Evolutionary conservation across 139 green algal species (phyloP), one percentile per base, ranked within the genome.

Genomic region (Marvania coccoides): DNA sequence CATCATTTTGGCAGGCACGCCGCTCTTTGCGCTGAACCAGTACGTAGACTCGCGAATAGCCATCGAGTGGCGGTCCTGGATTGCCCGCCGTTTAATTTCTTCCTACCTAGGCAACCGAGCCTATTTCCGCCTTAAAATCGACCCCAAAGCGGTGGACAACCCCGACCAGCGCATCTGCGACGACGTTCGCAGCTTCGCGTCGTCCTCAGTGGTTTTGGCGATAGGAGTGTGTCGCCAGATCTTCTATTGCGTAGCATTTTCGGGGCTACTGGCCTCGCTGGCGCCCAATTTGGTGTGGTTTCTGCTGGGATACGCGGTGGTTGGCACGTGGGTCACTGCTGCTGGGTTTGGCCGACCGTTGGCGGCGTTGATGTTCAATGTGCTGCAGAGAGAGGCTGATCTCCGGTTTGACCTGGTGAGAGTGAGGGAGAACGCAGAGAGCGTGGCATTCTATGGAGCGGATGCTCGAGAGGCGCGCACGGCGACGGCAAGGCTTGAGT

Each of bases 391-490:
- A 8, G 90, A 95, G 72, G 91, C 79, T 0, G 86, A 97, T 58
- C 63, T 97, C 51, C 79, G 91, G 7, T 97, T 93, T 71, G 75
- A 76, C 5, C 77, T 97, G 24, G 86, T 97, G 42, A 70, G 90
- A 10, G 61, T 90, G 45, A 65, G 90, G 6, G 86, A 93, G 74
- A 81, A 92, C 64, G 88, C 90, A 7, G 92, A 98, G 79, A 85
- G 73, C 13, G 90, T 98, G 40, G 92, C 92, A 0, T 97, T 98
- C 63, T 98, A 95, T 69, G 46, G 67, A 5, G 91, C 89, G 29
- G 88, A 87, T 48, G 45, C 24, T 24, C 55, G 70, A 6, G 87
- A 94, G 72, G 28, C 56, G 24, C 66, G 42, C 14, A 61, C 57
- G 24, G 71, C 73, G 3, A 29, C 4, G 0, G 34, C 40, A 3